phyloP scores from a whole-genome alignment of 1,284 basidiomycete species.

The Melampsora larici-populina region DNA sequence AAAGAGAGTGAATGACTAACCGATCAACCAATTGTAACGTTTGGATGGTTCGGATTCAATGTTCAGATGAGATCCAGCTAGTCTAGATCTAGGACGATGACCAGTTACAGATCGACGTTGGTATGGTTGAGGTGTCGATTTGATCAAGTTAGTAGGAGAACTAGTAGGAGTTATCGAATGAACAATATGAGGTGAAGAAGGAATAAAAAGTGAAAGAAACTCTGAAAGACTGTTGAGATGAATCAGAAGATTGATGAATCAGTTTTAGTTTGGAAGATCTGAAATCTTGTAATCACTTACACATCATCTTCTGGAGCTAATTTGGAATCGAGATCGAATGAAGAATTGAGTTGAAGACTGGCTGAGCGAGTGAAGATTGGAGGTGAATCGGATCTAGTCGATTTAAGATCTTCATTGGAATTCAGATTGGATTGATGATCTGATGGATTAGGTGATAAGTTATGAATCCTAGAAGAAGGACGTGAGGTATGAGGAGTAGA shows the following conservation, averaged over 20 bases:
- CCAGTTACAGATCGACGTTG: background rate
- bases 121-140: slow-evolving; percentile 1
- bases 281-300: background rate
- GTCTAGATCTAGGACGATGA: background rate
- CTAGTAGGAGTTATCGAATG: slow-evolving; percentile 7
- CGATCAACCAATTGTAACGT: background rate
- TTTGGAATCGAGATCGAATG: background rate
- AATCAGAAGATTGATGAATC: background rate
- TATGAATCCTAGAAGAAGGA: background rate
- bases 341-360: background rate
- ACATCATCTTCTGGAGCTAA: background rate
- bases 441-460: background rate
- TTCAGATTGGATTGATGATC: background rate
- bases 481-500: background rate
- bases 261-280: background rate
- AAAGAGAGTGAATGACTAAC: background rate
- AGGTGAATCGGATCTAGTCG: background rate
- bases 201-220: slow-evolving; percentile 28
- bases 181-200: slow-evolving; percentile 1
- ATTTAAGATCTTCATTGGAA: background rate
- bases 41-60: background rate
- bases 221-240: slow-evolving; percentile 1
- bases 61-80: background rate
- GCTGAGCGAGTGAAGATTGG: background rate
- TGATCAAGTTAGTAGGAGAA: background rate